These are phyloP conservation scores for Ploettnerulaceae sp. DNA, from an alignment of 2,329 filamentous ascomycete genomes.

Conservation along the genomic window DNA sequence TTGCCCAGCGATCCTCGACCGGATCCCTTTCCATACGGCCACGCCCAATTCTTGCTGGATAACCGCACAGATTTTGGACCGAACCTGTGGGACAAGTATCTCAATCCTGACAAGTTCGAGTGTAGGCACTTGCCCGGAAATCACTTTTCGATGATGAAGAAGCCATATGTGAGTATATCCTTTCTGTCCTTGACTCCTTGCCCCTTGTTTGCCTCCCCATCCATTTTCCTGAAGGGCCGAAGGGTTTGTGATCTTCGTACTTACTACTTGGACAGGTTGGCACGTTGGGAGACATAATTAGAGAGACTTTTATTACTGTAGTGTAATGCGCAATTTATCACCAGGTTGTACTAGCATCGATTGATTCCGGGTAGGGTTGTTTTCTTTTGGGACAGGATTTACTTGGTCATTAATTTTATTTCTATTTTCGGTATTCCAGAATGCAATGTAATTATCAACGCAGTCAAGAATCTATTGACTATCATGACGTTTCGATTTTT, in stretches of 20 bases:
- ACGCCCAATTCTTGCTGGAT: slow-evolving; percentile 66
- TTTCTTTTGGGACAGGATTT: background rate
- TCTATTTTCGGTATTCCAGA: background rate
- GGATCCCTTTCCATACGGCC: slow-evolving; percentile 53
- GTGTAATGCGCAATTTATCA: background rate
- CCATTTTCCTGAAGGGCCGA: background rate
- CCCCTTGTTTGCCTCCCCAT: background rate
- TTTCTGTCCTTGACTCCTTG: background rate
- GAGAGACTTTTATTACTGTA: slow-evolving; percentile 2
- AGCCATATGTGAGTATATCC: slow-evolving; percentile 41
- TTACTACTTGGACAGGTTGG: slow-evolving; percentile 7
- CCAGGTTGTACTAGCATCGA: background rate
- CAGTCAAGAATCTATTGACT: background rate
- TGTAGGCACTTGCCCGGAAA: slow-evolving; percentile 66
- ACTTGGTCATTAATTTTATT: background rate
- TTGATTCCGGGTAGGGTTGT: too few relatives aligned
- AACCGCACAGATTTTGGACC: slow-evolving; percentile 67
- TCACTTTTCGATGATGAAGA: slow-evolving; percentile 75
- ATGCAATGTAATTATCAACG: slow-evolving; percentile 3
- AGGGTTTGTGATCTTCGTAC: background rate
- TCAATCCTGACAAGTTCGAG: slow-evolving; percentile 56
- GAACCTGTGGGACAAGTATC: slow-evolving; percentile 64
- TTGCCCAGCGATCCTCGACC: slow-evolving; percentile 60
- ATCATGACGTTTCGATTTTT: background rate
- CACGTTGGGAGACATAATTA: slow-evolving; percentile 4